phyloP scores from a whole-genome alignment of 2,329 filamentous ascomycete species.

The Monosporascus cannonballus region DNA sequence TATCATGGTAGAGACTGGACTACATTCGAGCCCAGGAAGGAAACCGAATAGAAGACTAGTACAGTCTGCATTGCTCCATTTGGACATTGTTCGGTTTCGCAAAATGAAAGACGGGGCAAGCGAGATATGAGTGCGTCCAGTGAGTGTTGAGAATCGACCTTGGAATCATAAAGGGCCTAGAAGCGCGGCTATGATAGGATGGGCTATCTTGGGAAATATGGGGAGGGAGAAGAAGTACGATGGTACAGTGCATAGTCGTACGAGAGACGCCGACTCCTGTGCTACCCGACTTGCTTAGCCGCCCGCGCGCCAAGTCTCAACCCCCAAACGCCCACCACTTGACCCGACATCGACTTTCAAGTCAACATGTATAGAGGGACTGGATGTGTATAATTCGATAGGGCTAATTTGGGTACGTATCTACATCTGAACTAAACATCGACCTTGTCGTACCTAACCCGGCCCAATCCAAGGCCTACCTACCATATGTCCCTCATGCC shows the following conservation, averaged over 20 bases:
- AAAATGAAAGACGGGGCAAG: slow-evolving; percentile 1
- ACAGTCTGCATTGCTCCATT: slow-evolving; percentile 3
- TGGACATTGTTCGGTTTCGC: slow-evolving; percentile 9
- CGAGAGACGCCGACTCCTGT: neutral
- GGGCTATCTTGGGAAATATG: slow-evolving; percentile 6
- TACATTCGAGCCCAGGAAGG: neutral
- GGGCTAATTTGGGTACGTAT: neutral
- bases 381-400: neutral
- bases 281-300: slow-evolving; percentile 1
- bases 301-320: neutral
- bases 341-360: neutral
- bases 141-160: slow-evolving; percentile 14
- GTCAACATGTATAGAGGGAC: no score
- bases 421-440: neutral
- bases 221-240: neutral
- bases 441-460: slow-evolving; percentile 4
- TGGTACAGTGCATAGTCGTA: neutral
- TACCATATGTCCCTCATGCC: neutral
- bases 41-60: slow-evolving; percentile 2
- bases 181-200: slow-evolving; percentile 15
- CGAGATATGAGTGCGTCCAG: slow-evolving; percentile 9
- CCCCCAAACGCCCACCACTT: neutral
- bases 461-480: slow-evolving; percentile 13
- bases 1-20: neutral
- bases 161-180: slow-evolving; percentile 11